Evolutionary conservation across 805 yeast species (phyloP).

Genomic region (Starmerella floricola): DNA sequence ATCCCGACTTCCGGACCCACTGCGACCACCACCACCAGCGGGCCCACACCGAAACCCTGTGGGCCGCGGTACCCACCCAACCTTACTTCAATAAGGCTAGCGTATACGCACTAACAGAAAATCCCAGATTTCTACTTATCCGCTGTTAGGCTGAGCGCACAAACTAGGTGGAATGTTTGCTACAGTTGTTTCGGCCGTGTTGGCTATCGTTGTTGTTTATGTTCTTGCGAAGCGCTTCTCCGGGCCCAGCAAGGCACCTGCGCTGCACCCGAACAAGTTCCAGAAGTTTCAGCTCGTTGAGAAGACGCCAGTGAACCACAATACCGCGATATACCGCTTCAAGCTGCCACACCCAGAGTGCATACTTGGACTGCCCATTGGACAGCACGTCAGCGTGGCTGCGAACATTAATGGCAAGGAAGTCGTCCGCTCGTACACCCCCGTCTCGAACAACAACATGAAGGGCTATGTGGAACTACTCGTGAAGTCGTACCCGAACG

Average conservation of each 20-base stretch:
- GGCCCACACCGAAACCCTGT: too few species aligned
- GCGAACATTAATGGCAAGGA: slow-evolving; percentile 70
- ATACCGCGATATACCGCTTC: slow-evolving; percentile 69
- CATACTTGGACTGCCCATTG: slow-evolving; percentile 78
- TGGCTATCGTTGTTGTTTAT: background rate
- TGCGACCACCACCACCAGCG: too few species aligned
- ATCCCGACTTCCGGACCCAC: too few species aligned
- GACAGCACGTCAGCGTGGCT: slow-evolving; percentile 79
- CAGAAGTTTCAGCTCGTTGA: slow-evolving; percentile 62
- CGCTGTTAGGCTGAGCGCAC: too few species aligned
- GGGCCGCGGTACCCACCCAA: too few species aligned
- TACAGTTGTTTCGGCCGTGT: background rate
- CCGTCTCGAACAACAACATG: slow-evolving; percentile 58
- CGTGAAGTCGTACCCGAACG: slow-evolving; percentile 72
- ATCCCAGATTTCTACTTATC: too few species aligned
- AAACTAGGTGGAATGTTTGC: too few species aligned
- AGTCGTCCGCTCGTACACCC: slow-evolving; percentile 78
- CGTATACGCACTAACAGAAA: too few species aligned
- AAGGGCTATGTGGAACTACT: slow-evolving; percentile 74
- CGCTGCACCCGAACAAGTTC: slow-evolving; percentile 14
- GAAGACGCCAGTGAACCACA: slow-evolving; percentile 64
- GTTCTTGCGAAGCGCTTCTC: background rate
- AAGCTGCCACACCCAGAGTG: slow-evolving; percentile 65
- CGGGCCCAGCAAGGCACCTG: background rate
- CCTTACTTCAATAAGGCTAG: too few species aligned